phyloP scores from a whole-genome alignment of 2,329 filamentous ascomycete genomes.

The Paraphoma chrysanthemicola region DNA sequence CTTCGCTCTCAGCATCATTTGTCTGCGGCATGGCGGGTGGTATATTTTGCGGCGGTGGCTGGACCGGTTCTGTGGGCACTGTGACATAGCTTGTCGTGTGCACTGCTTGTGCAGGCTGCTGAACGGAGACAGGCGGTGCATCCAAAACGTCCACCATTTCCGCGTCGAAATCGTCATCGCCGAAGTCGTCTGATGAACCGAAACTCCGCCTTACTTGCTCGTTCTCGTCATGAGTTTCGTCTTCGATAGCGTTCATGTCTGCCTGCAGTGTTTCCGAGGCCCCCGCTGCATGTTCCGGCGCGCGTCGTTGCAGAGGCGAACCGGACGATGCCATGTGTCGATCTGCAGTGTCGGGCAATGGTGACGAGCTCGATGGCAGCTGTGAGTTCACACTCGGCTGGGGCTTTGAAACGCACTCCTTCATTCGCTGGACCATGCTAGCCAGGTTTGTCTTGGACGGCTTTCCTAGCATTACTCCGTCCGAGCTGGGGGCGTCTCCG shows the following conservation, averaged over 20 bases:
- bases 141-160: slow-evolving; percentile 44
- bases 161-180: slow-evolving; percentile 43
- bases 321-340: slow-evolving; percentile 23
- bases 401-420: slow-evolving; percentile 50
- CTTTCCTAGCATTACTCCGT: slow-evolving; percentile 33
- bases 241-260: slow-evolving; percentile 6
- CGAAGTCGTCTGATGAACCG: slow-evolving; percentile 45
- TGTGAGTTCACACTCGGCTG: slow-evolving; percentile 26
- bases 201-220: slow-evolving; percentile 11
- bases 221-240: slow-evolving; percentile 7
- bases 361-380: slow-evolving; percentile 56
- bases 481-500: slow-evolving; percentile 38
- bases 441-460: slow-evolving; percentile 37
- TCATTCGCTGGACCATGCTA: slow-evolving; percentile 52
- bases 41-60: slow-evolving; percentile 1
- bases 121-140: slow-evolving; percentile 15
- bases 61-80: slow-evolving; percentile 14
- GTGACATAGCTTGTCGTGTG: slow-evolving; percentile 7
- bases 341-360: slow-evolving; percentile 48
- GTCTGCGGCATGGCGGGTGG: neutral
- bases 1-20: slow-evolving; percentile 36
- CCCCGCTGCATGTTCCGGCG: slow-evolving; percentile 17
- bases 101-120: slow-evolving; percentile 5
- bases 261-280: slow-evolving; percentile 12
- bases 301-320: slow-evolving; percentile 41